phyloP scores from a whole-genome alignment of 148 eudicot genomes.

The Cornus florida region DNA sequence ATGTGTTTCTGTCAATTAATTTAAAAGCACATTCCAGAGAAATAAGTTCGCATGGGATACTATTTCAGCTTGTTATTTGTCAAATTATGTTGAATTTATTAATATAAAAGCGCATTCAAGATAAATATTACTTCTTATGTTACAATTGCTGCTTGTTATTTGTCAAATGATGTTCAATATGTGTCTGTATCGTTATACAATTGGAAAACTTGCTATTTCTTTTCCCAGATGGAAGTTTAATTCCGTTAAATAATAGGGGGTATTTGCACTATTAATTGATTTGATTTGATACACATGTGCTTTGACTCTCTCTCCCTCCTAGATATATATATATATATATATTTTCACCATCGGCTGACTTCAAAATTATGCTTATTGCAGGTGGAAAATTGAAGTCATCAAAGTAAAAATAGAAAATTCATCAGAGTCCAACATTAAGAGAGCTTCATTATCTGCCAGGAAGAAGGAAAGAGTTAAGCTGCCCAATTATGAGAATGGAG shows the following conservation, averaged over 20 bases:
- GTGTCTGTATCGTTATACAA: too few species aligned
- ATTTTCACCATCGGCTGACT: background rate
- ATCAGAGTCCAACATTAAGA: slow-evolving; percentile 49
- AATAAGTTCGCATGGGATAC: background rate
- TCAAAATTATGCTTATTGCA: slow-evolving; percentile 24
- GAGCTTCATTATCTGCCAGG: slow-evolving; percentile 58
- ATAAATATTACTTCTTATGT: too few species aligned
- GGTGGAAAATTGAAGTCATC: slow-evolving; percentile 41
- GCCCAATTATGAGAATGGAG: slow-evolving; percentile 40
- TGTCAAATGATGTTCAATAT: too few species aligned
- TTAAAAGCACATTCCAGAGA: background rate
- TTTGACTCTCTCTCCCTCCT: background rate
- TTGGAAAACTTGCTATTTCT: too few species aligned
- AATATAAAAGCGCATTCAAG: background rate
- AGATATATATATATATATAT: too few species aligned
- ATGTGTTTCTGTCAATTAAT: background rate
- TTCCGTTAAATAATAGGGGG: background rate
- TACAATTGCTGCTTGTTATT: too few species aligned
- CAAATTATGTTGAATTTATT: background rate
- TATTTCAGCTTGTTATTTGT: background rate
- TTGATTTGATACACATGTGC: background rate
- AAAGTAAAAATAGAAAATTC: slow-evolving; percentile 38
- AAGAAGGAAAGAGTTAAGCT: slow-evolving; percentile 68
- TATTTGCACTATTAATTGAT: background rate
- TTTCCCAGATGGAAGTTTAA: too few species aligned